These are phyloP conservation scores for Endocladia muricata DNA, from an alignment of 31 red algal genomes.

Conservation along the genomic window DNA sequence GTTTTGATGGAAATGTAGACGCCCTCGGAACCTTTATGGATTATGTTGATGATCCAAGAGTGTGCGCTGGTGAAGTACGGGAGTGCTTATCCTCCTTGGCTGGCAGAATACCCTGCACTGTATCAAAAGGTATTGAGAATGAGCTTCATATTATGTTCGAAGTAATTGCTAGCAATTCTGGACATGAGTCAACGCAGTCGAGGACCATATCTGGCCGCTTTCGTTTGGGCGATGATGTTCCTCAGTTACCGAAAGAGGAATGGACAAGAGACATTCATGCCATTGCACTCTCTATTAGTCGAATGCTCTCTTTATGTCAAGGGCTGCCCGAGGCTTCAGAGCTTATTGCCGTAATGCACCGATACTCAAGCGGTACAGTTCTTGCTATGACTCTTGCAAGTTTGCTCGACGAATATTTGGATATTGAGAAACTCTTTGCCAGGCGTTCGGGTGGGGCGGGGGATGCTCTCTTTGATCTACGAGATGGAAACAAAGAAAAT, in stretches of 20 bases:
- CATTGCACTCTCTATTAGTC: conserved; percentile 26
- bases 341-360: conserved; percentile 12
- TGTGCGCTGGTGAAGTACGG: conserved; percentile 80
- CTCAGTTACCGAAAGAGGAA: conserved; percentile 24
- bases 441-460: conserved; percentile 42
- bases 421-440: conserved; percentile 85
- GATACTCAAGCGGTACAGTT: conserved; percentile 51
- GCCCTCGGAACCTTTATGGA: conserved; percentile 55
- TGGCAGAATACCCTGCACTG: conserved; percentile 59
- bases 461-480: conserved; percentile 87
- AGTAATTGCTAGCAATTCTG: conserved; percentile 7
- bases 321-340: conserved; percentile 33
- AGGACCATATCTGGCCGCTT: conserved; percentile 25
- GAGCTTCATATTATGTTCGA: conserved; percentile 29
- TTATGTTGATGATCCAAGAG: conserved; percentile 59
- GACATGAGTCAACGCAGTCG: not conserved
- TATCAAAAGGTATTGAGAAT: conserved; percentile 20
- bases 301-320: conserved; percentile 29
- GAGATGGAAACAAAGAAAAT: conserved; percentile 74
- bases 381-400: conserved; percentile 40
- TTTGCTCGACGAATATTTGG: conserved; percentile 84
- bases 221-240: not conserved
- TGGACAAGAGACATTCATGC: conserved; percentile 20
- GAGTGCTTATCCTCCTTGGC: conserved; percentile 73
- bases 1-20: conserved; percentile 76